Evolutionary conservation across 495 filamentous ascomycete genomes (phyloP).

Genomic region (Aspergillus cavernicola): DNA sequence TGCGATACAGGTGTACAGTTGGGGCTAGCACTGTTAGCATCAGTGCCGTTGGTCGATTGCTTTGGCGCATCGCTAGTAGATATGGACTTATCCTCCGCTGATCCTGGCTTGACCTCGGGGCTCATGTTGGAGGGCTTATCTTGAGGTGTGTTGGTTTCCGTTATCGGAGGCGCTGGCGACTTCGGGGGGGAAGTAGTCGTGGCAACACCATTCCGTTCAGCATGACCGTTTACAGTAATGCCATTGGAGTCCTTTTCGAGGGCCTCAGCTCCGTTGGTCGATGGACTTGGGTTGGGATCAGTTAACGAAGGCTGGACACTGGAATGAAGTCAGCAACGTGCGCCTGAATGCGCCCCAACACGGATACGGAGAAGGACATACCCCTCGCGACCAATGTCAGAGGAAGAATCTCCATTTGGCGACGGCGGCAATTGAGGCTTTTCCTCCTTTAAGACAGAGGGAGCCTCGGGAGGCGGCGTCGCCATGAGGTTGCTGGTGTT

Average conservation of each 20-base stretch:
- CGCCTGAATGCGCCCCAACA: neutral
- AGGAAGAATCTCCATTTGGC: slow-evolving; percentile 35
- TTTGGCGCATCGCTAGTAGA: neutral
- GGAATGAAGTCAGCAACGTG: slow-evolving; percentile 16
- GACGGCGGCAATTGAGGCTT: slow-evolving; percentile 46
- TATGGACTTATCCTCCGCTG: slow-evolving; percentile 3
- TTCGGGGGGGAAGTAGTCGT: slow-evolving; percentile 34
- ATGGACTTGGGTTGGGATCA: slow-evolving; percentile 20
- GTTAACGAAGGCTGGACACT: slow-evolving; percentile 18
- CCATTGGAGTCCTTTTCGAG: slow-evolving; percentile 12
- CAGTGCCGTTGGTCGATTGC: slow-evolving; percentile 4
- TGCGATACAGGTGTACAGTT: slow-evolving; percentile 19
- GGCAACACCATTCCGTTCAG: slow-evolving; percentile 28
- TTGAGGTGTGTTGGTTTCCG: slow-evolving; percentile 12
- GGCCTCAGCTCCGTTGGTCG: slow-evolving; percentile 16
- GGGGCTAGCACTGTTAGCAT: slow-evolving; percentile 11
- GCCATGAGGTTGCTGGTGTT: slow-evolving; percentile 33
- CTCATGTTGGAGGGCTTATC: slow-evolving; percentile 13
- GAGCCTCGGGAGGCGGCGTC: slow-evolving; percentile 47
- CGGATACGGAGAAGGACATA: slow-evolving; percentile 21
- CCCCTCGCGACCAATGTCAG: slow-evolving; percentile 26
- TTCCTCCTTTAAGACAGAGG: slow-evolving; percentile 40
- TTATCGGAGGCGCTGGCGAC: slow-evolving; percentile 22
- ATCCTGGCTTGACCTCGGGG: slow-evolving; percentile 11
- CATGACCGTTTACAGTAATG: slow-evolving; percentile 31